Evolutionary conservation across 2,329 filamentous ascomycete species (phyloP).

Genomic region (Cordyceps pruinosa): DNA sequence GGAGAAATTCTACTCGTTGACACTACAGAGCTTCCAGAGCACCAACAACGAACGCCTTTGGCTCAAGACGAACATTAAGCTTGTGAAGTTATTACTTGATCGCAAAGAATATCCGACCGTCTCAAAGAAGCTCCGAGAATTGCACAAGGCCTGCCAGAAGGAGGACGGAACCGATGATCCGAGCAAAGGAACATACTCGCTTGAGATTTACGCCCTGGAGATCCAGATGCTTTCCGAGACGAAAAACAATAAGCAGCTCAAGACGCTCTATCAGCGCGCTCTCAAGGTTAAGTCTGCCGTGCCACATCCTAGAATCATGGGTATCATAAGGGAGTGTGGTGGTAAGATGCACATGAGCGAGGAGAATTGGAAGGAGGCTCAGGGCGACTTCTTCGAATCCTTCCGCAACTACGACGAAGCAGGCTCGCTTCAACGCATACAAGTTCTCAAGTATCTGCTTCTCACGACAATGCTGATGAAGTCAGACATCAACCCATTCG

Average conservation of each 20-base stretch:
- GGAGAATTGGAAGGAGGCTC: constrained; percentile 97
- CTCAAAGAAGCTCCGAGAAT: constrained; percentile 74
- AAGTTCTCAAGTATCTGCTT: constrained; percentile 94
- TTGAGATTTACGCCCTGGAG: constrained; percentile 93
- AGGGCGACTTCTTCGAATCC: constrained; percentile 96
- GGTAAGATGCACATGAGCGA: constrained; percentile 99
- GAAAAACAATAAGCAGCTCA: constrained; percentile 94
- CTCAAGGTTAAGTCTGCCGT: constrained; percentile 93
- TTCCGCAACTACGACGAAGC: constrained; percentile 99
- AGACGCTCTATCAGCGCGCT: constrained; percentile 84
- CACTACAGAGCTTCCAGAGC: constrained; percentile 88
- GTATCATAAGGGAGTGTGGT: constrained; percentile 95
- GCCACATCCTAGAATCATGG: constrained; percentile 97
- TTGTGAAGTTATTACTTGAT: constrained; percentile 84
- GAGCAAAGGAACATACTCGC: constrained; percentile 90
- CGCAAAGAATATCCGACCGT: constrained; percentile 80
- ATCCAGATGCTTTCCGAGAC: constrained; percentile 99
- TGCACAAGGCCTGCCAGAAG: constrained; percentile 82
- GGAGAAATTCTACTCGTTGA: constrained; percentile 92
- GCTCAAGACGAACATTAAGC: constrained; percentile 97
- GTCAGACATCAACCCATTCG: constrained; percentile 96
- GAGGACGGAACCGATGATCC: constrained; percentile 85
- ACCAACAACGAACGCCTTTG: constrained; percentile 96
- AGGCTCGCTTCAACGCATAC: constrained; percentile 89
- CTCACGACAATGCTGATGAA: constrained; percentile 98